Evolutionary conservation across 1,284 basidiomycete genomes (phyloP), one percentile per base, ranked within the genome.

Genomic region (Ganoderma leucocontextum): DNA sequence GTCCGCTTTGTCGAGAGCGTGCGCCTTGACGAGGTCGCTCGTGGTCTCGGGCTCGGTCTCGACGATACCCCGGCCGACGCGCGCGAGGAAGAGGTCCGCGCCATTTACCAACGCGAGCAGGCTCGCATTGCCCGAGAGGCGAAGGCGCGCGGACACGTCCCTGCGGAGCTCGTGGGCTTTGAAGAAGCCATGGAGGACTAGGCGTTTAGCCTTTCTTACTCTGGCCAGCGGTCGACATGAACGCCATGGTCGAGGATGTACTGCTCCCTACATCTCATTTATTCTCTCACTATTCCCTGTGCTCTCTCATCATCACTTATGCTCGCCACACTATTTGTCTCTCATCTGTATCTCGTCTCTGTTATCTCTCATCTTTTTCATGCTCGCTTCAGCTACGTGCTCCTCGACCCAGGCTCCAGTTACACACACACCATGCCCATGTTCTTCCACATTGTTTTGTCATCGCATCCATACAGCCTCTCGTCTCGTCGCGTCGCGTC

Each of bases 41-140:
- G 90, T 38, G 89, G 91, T 0, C 75, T 93, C 39, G 91, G 91
- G 15, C 81, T 91, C 33, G 77, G 81, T 7, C 78, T 77, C 2
- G 76, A 77, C 2, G 73, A 73, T 22, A 62, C 63, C n/a, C 78
- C 79, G 1, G 78, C 77, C 0, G 87, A 90, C 65, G 81, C 87
- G 42, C 84, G 83, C 61, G 88, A 90, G 73, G 91, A 92, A 75
- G 92, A 93, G 70, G 84, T 91, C 22, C 84, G 85, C 42, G 82
- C 82, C 7, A 87, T 95, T 62, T 94, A 91, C 90, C 81, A 85
- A 42, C 83, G 86, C 68, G 93, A 95, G 79, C 83, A 81, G 59
- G 78, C 81, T 12, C 83, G 86, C 66, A 83, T 91, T 62, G 76
- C 78, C 36, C 86, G 86, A 60, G 92, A 93, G 71, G 75, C 85